phyloP scores from a whole-genome alignment of 768 basidiomycete species.

The Pleurotus ostreatus region DNA sequence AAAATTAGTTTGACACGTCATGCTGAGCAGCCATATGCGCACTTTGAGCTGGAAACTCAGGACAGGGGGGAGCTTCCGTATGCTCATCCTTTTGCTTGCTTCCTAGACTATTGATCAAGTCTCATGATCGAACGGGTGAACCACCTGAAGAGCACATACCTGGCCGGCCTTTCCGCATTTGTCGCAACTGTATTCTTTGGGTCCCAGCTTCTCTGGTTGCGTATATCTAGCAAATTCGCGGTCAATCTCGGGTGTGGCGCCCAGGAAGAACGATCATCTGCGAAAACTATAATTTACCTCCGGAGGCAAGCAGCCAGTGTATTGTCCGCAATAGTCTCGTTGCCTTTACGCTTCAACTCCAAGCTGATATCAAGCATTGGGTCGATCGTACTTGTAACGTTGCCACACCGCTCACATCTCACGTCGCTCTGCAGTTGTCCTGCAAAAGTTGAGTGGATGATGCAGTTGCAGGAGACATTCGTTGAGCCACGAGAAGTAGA shows the following conservation, averaged over 20 bases:
- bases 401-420: slow-evolving; percentile 81
- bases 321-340: slow-evolving; percentile 43
- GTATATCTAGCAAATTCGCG: slow-evolving; percentile 56
- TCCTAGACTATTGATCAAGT: slow-evolving; percentile 37
- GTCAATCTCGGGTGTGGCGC: slow-evolving; percentile 2
- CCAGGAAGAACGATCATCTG: background rate
- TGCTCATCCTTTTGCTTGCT: slow-evolving; percentile 81
- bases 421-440: slow-evolving; percentile 88
- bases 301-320: slow-evolving; percentile 75
- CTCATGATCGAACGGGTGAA: slow-evolving; percentile 1
- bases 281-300: slow-evolving; percentile 39
- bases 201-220: slow-evolving; percentile 76
- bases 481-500: slow-evolving; percentile 69
- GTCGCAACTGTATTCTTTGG: slow-evolving; percentile 80
- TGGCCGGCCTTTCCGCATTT: slow-evolving; percentile 74
- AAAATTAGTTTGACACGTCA: slow-evolving; percentile 1
- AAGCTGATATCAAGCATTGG: slow-evolving; percentile 90
- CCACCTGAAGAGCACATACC: slow-evolving; percentile 30
- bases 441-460: slow-evolving; percentile 87
- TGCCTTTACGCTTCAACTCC: slow-evolving; percentile 61
- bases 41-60: slow-evolving; percentile 96
- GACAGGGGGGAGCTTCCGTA: slow-evolving; percentile 83
- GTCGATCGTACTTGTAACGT: slow-evolving; percentile 74
- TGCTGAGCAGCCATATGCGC: background rate
- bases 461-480: slow-evolving; percentile 80